Evolutionary conservation across 179 eudicot genomes (phyloP), one percentile per base, ranked within the genome.

Genomic region (Silene coronaria): DNA sequence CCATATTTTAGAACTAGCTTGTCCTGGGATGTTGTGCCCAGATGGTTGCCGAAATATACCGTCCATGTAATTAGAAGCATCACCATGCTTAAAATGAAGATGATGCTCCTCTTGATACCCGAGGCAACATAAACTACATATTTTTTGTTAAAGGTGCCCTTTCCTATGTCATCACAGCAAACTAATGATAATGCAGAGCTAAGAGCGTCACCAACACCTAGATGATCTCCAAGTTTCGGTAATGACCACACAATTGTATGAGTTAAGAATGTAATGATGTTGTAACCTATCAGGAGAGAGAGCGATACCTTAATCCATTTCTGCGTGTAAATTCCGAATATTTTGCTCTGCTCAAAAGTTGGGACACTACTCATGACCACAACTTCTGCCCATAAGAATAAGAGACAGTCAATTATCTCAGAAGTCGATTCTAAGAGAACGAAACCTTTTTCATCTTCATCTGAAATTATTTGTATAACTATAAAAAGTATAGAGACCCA

Each of bases 261-360:
- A n/a, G 59, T 36, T 53, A 57, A 53, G 60, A 78, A 12, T 30
- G 30, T 17, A 3, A 78, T 78, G 46, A 64, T 22, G 22, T 78
- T 72, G 28, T 65, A 72, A 27, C 80, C 80, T 22, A 78, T 65
- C 10, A 78, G 59, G 28, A 57, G 22, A n/a, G 55, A 68, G 13
- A 78, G 10, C 4, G 76, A 72, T 53, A 72, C 73, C 73, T 45
- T 12, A 4, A 78, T 72, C 80, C 80, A 78, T 21, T 19, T 64
- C 0, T 5, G 16, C 38, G 77, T 36, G 5, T 60, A 34, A 5
- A 78, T 11, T 5, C 76, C 67, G 26, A 36, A 70, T n/a, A 78
- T 78, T 72, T 72, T 27, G n/a, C 67, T 71, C 0, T 72, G 45
- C 21, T 36, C 55, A 24, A 78, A 65, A 17, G 67, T 13, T 1